Conservation (phyloP, 305 asterid species). For the Fraxinus angustifolia region DNA sequence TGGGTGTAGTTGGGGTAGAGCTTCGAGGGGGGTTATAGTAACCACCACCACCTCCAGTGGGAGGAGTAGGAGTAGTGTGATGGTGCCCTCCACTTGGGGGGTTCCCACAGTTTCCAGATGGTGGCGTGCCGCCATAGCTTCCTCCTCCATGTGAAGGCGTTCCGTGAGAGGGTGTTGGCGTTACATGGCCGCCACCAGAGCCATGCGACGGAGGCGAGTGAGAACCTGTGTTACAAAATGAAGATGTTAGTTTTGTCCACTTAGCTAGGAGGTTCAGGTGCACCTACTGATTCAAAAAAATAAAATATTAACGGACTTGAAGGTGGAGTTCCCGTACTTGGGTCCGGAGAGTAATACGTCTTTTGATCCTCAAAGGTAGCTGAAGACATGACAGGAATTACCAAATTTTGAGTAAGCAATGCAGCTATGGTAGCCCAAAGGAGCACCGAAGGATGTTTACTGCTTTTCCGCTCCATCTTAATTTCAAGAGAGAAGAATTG, state of each 20-base stretch:
- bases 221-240: slow-evolving; percentile 29
- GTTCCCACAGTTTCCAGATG: slow-evolving; percentile 44
- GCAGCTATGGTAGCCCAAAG: slow-evolving; percentile 51
- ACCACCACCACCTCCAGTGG: slow-evolving; percentile 37
- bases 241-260: neutral
- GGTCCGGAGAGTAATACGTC: slow-evolving; percentile 61
- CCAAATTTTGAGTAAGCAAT: slow-evolving; percentile 48
- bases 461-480: slow-evolving; percentile 38
- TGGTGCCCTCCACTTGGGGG: slow-evolving; percentile 56
- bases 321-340: slow-evolving; percentile 24
- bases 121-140: slow-evolving; percentile 18
- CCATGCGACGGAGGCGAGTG: slow-evolving; percentile 41
- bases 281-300: neutral
- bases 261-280: neutral
- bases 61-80: slow-evolving; percentile 35
- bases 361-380: slow-evolving; percentile 55
- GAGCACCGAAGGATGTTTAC: slow-evolving; percentile 34
- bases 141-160: slow-evolving; percentile 43
- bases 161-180: slow-evolving; percentile 37
- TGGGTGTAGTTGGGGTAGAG: slow-evolving; percentile 31
- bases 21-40: slow-evolving; percentile 39
- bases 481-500: neutral
- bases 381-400: slow-evolving; percentile 36
- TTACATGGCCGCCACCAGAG: slow-evolving; percentile 20
- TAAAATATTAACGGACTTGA: neutral